Conservation (phyloP, 2,329 filamentous ascomycete species). For the Talaromyces sp. region DNA sequence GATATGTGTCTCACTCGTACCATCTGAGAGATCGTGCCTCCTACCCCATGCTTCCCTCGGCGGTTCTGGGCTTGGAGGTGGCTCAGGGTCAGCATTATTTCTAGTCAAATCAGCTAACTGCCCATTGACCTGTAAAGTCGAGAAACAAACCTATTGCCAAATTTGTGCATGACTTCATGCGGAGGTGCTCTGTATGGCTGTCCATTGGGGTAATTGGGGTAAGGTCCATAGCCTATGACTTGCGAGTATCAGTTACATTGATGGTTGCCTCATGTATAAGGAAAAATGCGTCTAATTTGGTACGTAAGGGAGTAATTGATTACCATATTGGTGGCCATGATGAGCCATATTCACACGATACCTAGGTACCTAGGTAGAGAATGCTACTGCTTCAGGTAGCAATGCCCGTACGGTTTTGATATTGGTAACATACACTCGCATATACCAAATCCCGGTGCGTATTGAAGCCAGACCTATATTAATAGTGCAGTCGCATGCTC, state of each 20-base stretch:
- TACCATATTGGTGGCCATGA: background rate
- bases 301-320: no score
- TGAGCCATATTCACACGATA: background rate
- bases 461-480: background rate
- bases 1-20: background rate
- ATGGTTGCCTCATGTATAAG: background rate
- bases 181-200: background rate
- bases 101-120: background rate
- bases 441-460: background rate
- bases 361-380: background rate
- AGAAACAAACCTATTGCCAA: background rate
- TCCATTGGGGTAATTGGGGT: background rate
- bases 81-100: background rate
- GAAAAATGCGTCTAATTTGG: background rate
- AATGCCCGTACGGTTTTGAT: background rate
- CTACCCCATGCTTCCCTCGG: background rate
- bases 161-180: background rate
- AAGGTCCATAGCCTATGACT: background rate
- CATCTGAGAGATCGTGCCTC: background rate
- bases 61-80: background rate
- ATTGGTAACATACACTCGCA: background rate
- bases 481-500: background rate
- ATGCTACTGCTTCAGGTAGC: background rate
- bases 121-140: background rate
- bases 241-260: background rate